Evolutionary conservation across 345 rosid genomes (phyloP).

Genomic region (Rhodamnia argentea): DNA sequence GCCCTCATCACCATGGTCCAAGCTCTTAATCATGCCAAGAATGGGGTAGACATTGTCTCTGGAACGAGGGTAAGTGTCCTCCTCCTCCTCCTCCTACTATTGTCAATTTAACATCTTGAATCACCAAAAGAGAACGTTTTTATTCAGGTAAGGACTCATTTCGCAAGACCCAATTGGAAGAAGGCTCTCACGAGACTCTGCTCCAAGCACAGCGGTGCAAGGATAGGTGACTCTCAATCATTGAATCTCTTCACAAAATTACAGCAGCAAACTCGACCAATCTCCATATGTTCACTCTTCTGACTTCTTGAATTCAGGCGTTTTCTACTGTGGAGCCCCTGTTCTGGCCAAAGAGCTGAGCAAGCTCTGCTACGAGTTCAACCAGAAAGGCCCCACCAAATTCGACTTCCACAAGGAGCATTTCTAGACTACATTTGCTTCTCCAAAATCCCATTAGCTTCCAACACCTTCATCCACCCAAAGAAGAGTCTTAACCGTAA

Average conservation of each 20-base stretch:
- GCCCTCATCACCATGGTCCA: slow-evolving; percentile 98
- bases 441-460: not conserved
- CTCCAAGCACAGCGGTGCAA: slow-evolving; percentile 83
- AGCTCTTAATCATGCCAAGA: slow-evolving; percentile 95
- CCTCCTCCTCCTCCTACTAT: not conserved
- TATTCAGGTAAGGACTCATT: slow-evolving; percentile 82
- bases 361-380: slow-evolving; percentile 85
- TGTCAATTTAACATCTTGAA: not conserved
- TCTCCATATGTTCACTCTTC: not conserved
- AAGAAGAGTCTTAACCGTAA: not conserved
- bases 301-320: slow-evolving; percentile 39
- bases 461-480: not conserved
- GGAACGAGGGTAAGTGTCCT: slow-evolving; percentile 65
- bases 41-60: slow-evolving; percentile 93
- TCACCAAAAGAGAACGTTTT: not conserved
- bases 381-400: slow-evolving; percentile 87
- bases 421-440: slow-evolving; percentile 23
- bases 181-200: slow-evolving; percentile 74
- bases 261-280: not conserved
- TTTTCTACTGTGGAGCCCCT: slow-evolving; percentile 96
- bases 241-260: not conserved
- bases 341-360: slow-evolving; percentile 83
- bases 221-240: slow-evolving; percentile 41
- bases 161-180: slow-evolving; percentile 97
- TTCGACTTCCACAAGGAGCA: slow-evolving; percentile 98